Base-by-base conservation (phyloP, 1,139 yeast species). In the Nakaseomyces nivariensis region DNA sequence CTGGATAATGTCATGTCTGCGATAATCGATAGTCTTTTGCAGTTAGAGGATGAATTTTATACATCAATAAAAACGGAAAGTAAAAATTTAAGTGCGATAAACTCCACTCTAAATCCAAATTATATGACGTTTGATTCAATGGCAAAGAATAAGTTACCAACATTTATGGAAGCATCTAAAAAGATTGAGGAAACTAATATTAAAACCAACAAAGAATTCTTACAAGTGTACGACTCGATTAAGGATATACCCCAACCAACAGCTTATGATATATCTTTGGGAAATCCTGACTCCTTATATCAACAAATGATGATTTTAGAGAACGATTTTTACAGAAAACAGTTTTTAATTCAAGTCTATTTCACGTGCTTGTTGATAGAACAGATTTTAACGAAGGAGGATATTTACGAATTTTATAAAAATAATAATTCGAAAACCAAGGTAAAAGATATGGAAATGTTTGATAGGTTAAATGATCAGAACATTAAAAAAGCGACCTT, bases 281-380 rank as follows among this genome's bases (percentile, higher is more conserved):
- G 42, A 4, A 58, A 63, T 48, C 51, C 58, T 9, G 49, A 49
- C 17, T 31, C 51, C 4, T 47, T 63, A 7, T 60, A 58, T 34
- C 52, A 52, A 24, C 64, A 62, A 51, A 49, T 61, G 46, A 56
- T 53, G 45, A 53, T 48, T 26, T 37, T 48, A 6, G 59, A 58
- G 24, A 57, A 56, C 36, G 66, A 63, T 49, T 51, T 51, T 34
- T 58, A 50, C 47, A 58, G 68, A 46, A 64, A 64, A 48, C 61
- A 59, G 48, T 57, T 63, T 38, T 38, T 64, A 7, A 41, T 59
- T 22, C 67, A 64, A 33, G 24, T 63, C 8, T 52, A 49, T 34
- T 55, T 62, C 42, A 54, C 58, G 4, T 36, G 53, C 4, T 50
- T 51, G 17, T 43, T 64, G n/a, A 43, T 63, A n/a, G 53, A 55